These are phyloP conservation scores for Leccinellum luteum DNA, from an alignment of 768 basidiomycete species.

Conservation along the genomic window DNA sequence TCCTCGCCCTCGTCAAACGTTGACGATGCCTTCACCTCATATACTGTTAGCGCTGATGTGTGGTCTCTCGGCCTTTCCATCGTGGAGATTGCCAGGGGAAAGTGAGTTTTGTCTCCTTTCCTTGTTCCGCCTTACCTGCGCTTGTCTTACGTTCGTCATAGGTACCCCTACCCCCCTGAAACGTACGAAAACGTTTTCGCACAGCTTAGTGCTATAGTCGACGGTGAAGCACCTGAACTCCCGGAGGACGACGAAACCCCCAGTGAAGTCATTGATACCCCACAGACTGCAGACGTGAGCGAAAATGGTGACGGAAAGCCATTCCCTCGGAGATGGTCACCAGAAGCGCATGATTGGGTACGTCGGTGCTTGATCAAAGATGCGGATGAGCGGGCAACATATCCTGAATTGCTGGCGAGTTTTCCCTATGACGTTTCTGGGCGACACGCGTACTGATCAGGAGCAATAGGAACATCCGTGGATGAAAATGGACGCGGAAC, in stretches of 20 bases:
- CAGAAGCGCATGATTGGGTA: slow-evolving; percentile 79
- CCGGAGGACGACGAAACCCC: slow-evolving; percentile 50
- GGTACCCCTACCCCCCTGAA: slow-evolving; percentile 96
- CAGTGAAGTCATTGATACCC: slow-evolving; percentile 13
- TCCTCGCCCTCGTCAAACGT: slow-evolving; percentile 54
- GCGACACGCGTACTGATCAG: background rate
- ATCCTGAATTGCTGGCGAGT: slow-evolving; percentile 74
- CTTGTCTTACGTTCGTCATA: slow-evolving; percentile 8
- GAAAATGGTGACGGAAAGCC: slow-evolving; percentile 17
- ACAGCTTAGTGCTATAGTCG: slow-evolving; percentile 93
- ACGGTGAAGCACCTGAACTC: slow-evolving; percentile 87
- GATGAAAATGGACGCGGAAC: slow-evolving; percentile 54
- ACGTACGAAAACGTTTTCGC: slow-evolving; percentile 97
- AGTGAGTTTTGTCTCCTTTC: slow-evolving; percentile 25
- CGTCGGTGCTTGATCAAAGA: slow-evolving; percentile 77
- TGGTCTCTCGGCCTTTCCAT: slow-evolving; percentile 96
- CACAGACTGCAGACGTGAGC: slow-evolving; percentile 2
- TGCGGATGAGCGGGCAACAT: slow-evolving; percentile 76
- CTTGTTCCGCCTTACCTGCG: background rate
- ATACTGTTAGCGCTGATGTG: slow-evolving; percentile 95
- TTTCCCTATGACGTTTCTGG: background rate
- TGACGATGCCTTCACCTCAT: slow-evolving; percentile 46
- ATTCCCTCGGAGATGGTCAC: slow-evolving; percentile 25
- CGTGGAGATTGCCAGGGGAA: slow-evolving; percentile 87
- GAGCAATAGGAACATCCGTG: slow-evolving; percentile 68